Conservation (phyloP, 352 stramenopile species). For the Phytophthora brassicae region DNA sequence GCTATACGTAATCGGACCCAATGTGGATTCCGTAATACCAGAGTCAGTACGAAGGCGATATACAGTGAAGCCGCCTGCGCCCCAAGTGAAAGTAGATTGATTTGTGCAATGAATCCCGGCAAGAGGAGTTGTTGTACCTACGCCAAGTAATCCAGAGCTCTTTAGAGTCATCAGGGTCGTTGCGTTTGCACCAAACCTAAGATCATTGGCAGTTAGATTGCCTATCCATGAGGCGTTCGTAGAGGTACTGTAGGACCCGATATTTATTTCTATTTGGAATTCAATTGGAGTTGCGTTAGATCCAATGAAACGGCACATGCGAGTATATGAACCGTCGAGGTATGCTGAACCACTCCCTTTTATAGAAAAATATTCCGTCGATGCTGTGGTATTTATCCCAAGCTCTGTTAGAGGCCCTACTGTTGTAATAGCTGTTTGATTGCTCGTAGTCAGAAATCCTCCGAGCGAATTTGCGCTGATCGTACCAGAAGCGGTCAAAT, state of each 20-base stretch:
- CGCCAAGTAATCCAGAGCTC: not conserved
- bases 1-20: slow-evolving; percentile 1
- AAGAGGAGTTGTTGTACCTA: not conserved
- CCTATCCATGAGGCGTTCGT: slow-evolving; percentile 1
- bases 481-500: too few relatives aligned
- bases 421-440: slow-evolving; percentile 17
- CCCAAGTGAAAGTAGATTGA: not conserved
- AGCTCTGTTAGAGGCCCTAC: slow-evolving; percentile 13
- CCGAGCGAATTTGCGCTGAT: too few relatives aligned
- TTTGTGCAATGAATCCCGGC: not conserved
- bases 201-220: not conserved
- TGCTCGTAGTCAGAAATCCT: slow-evolving; percentile 10
- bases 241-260: not conserved
- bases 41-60: not conserved
- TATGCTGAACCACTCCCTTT: slow-evolving; percentile 3
- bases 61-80: not conserved
- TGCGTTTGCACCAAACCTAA: slow-evolving; percentile 4
- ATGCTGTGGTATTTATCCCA: slow-evolving; percentile 9
- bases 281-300: slow-evolving; percentile 15
- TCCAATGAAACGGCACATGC: slow-evolving; percentile 6
- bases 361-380: slow-evolving; percentile 20
- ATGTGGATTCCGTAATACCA: not conserved
- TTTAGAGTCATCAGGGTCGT: slow-evolving; percentile 6
- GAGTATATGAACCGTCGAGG: slow-evolving; percentile 15
- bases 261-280: not conserved